These are phyloP conservation scores for Kuraishia hungarica DNA, from an alignment of 805 yeast species.

Conservation along the genomic window DNA sequence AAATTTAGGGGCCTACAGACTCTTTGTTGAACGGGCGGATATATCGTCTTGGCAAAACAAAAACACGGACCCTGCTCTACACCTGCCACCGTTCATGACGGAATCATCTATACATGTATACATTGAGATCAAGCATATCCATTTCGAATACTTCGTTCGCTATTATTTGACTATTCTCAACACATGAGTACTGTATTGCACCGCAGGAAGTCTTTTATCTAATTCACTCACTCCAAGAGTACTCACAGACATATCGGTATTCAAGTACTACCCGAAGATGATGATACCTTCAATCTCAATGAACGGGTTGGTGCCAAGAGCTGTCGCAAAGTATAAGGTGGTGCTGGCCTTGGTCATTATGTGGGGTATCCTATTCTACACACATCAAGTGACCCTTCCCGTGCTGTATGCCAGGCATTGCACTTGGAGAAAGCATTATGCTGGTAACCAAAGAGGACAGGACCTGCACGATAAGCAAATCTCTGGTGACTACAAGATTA, in stretches of 20 bases:
- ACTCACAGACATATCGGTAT: not conserved
- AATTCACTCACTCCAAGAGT: not conserved
- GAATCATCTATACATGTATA: too few species aligned
- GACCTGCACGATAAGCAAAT: not conserved
- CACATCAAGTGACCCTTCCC: slow-evolving; percentile 1
- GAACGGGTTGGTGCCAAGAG: not conserved
- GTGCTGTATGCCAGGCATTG: not conserved
- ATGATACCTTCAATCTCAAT: not conserved
- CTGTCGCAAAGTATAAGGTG: slow-evolving; percentile 1
- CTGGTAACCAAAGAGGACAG: not conserved
- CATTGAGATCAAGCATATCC: too few species aligned
- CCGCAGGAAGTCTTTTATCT: too few species aligned
- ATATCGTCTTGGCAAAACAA: too few species aligned
- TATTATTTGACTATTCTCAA: not conserved
- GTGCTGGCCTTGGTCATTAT: not conserved
- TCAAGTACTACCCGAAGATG: not conserved
- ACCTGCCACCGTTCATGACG: too few species aligned
- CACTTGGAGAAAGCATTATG: not conserved
- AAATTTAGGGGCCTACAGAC: too few species aligned
- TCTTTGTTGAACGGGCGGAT: too few species aligned
- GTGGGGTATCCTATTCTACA: slow-evolving; percentile 2
- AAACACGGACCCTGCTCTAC: too few species aligned
- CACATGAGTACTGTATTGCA: too few species aligned
- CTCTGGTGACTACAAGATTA: slow-evolving; percentile 1
- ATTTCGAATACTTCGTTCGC: not conserved